Conservation (phyloP, 2,329 filamentous ascomycete species). For the Curvularia eragrostidis region DNA sequence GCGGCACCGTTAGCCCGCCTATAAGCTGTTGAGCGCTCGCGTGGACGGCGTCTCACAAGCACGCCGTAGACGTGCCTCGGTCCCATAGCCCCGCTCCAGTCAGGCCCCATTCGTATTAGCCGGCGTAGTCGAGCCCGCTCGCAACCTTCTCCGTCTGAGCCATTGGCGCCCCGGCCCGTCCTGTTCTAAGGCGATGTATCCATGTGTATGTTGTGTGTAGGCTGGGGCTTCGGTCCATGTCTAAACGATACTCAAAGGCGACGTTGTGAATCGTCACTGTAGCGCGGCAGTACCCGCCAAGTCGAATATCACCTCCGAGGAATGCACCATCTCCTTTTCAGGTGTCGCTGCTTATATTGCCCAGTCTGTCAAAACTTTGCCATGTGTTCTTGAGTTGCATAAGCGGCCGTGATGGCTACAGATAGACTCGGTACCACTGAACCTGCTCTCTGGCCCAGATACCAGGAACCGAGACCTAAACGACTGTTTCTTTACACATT, state of each 20-base stretch:
- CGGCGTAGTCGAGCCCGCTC: neutral
- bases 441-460: neutral
- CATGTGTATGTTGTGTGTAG: neutral
- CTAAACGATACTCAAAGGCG: neutral
- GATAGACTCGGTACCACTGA: neutral
- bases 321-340: neutral
- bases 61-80: constrained; percentile 13
- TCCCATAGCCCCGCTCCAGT: neutral
- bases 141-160: constrained; percentile 1
- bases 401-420: neutral
- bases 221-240: neutral
- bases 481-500: neutral
- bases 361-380: neutral
- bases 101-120: neutral
- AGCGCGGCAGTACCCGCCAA: neutral
- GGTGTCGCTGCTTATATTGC: neutral
- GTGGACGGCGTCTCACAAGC: constrained; percentile 5
- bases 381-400: neutral
- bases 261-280: no score
- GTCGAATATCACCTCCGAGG: neutral
- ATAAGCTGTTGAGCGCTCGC: constrained; percentile 5
- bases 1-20: constrained; percentile 6
- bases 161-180: neutral
- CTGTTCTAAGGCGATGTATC: neutral
- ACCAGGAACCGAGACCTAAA: neutral